Evolutionary conservation across 2,329 filamentous ascomycete species (phyloP), one percentile per base, ranked within the genome.

Genomic region (Lachnellula cervina): DNA sequence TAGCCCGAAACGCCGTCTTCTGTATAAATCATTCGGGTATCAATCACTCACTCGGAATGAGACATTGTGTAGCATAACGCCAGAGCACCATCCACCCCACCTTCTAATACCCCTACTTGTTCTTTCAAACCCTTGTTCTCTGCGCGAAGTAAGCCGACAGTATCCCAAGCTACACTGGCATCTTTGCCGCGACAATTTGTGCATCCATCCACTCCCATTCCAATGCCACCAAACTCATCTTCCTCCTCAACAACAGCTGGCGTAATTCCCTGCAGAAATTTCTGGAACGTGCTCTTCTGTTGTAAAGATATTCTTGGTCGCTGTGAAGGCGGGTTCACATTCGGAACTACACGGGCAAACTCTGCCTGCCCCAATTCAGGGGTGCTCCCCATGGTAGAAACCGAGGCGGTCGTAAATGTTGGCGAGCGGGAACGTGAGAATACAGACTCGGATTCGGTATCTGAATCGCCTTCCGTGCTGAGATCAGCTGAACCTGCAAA

Each of bases 91-190:
- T 87, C 83, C 5, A 87, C 78, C 4, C 77, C 82, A 2, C 72
- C 74, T 70, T 87, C 83, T 3, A 87, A 69, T 61, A 81, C 74
- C 17, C 77, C 75, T 3, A 87, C 80, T 19, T 82, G 72, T 40
- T 76, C 74, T 72, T 87, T 87, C 49, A 87, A 68, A 8, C 77
- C 76, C 64, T 74, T 78, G 62, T 87, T 87, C 73, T 87, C 84
- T 47, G 82, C 80, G 40, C 81, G 74, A 56, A 87, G 70, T 47
- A 85, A 59, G 51, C 77, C 76, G n/a, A 84, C 83, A 4, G 83
- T 84, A 64, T 86, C 78, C 83, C 83, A 87, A 4, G 83, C 83
- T 38, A 82, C 75, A 60, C 80, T 82, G 13, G 79, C 75, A 51
- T 81, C 79, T 62, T 79, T 77, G 13, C 83, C 82, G 52, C 75